Percentiles rank a stretch among this genome's conserved stretches.
Evolutionary conservation across 2,329 filamentous ascomycete species (phyloP).

Genomic region (Aspergillaceae sp.): DNA sequence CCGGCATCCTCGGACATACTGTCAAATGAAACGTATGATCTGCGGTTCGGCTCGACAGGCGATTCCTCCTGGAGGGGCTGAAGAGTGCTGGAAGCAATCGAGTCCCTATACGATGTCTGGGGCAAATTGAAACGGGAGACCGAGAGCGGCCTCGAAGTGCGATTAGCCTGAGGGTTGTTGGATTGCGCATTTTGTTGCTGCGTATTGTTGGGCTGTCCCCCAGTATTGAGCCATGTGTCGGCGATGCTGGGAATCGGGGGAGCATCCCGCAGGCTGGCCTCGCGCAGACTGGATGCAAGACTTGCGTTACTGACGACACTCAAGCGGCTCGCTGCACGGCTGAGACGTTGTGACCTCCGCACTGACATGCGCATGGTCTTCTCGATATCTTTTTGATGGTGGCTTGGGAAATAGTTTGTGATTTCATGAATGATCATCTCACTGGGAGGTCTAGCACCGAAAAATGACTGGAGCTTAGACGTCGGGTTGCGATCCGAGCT

Average conservation of each 20-base stretch:
- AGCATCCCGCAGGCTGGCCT: slow-evolving; percentile 70
- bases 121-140: slow-evolving; percentile 49
- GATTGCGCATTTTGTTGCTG: slow-evolving; percentile 29
- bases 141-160: slow-evolving; percentile 50
- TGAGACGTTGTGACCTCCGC: slow-evolving; percentile 79
- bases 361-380: slow-evolving; percentile 89
- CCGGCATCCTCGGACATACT: slow-evolving; percentile 64
- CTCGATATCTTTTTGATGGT: slow-evolving; percentile 88
- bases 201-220: not conserved
- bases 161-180: slow-evolving; percentile 36
- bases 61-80: slow-evolving; percentile 89
- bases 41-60: slow-evolving; percentile 74
- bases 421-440: slow-evolving; percentile 95
- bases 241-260: slow-evolving; percentile 93
- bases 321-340: slow-evolving; percentile 83
- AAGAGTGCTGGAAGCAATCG: slow-evolving; percentile 77
- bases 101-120: slow-evolving; percentile 67
- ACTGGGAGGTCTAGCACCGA: slow-evolving; percentile 84
- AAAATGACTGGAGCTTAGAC: slow-evolving; percentile 54
- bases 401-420: slow-evolving; percentile 94
- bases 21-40: slow-evolving; percentile 78
- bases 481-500: slow-evolving; percentile 27
- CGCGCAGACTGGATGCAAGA: slow-evolving; percentile 81
- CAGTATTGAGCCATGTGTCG: slow-evolving; percentile 69
- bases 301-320: slow-evolving; percentile 92